Evolutionary conservation across 2,329 filamentous ascomycete species (phyloP), one percentile per base, ranked within the genome.

Genomic region (Botrytis fabae): DNA sequence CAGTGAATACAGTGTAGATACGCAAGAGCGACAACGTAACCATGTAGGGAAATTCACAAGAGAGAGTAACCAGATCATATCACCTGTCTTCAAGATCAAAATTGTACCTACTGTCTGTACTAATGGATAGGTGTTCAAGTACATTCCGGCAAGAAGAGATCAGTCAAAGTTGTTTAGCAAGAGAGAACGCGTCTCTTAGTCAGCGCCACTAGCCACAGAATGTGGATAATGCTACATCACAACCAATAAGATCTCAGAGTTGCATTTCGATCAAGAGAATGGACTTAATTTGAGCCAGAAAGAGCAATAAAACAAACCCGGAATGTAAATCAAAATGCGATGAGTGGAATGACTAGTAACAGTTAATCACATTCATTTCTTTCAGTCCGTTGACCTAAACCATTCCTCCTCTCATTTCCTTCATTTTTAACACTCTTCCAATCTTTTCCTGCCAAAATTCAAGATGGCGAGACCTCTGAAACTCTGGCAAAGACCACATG

Each of bases 401-500:
- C 10, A 59, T 28, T 44, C 28, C 46, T 16, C 14, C 54, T 20
- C 35, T 68, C 40, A 40, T 69, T n/a, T 51, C 69, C 32, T 71
- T 78, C 57, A 62, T 71, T 16, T 44, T 59, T 10, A 79, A 64
- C 38, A 48, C 32, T 14, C 42, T 38, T 38, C 51, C 25, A 20
- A 80, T 80, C 70, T 76, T 80, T 1, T 70, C 38, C 65, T 69
- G 74, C 79, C 79, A 81, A 28, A 22, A 4, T 10, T 38, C 54
- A 44, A 81, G 79, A 25, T 75, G 71, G 14, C 51, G 42, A 38
- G 72, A 62, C 2, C 69, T 75, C 28, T 77, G 72, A 68, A 77
- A 80, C 65, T 80, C 77, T 32, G 80, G 79, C 75, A 81, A 74
- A 9, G 35, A 59, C 79, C 78, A 81, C 20, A 81, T 57, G 8